phyloP scores from a whole-genome alignment of 345 rosid genomes.

The Cardamine occulta region DNA sequence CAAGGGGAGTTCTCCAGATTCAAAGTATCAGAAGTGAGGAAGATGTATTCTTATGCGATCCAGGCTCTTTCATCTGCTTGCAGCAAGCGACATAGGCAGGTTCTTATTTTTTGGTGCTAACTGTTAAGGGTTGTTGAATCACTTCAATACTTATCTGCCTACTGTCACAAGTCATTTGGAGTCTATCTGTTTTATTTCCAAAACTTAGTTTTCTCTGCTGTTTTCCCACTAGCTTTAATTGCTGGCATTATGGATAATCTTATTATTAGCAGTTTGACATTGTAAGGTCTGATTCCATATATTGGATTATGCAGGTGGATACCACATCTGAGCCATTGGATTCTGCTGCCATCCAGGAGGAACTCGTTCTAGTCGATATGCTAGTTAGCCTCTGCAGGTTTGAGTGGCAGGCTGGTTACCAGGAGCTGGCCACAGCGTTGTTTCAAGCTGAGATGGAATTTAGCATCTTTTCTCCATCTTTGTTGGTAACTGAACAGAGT shows the following conservation, averaged over 20 bases:
- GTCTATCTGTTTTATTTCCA: conserved; percentile 20
- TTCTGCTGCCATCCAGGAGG: conserved; percentile 57
- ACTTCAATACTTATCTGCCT: conserved; percentile 20
- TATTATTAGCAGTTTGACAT: conserved; percentile 24
- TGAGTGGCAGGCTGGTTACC: conserved; percentile 96
- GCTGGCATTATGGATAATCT: conserved; percentile 9
- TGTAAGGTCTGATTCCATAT: conserved; percentile 17
- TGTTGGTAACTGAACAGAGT: conserved; percentile 66
- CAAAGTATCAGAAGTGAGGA: conserved; percentile 88
- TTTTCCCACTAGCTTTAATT: background rate
- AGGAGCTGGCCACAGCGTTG: conserved; percentile 84
- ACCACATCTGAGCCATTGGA: conserved; percentile 53
- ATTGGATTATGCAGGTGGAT: conserved; percentile 61
- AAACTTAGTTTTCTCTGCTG: background rate
- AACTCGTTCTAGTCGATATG: conserved; percentile 86
- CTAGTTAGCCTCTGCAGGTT: conserved; percentile 88
- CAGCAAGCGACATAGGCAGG: conserved; percentile 98
- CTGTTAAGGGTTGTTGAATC: conserved; percentile 23
- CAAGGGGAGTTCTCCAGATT: conserved; percentile 93
- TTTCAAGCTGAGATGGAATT: conserved; percentile 95
- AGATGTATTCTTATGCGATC: conserved; percentile 85
- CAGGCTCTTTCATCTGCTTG: conserved; percentile 80
- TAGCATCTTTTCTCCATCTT: conserved; percentile 82
- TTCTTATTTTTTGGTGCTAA: conserved; percentile 53
- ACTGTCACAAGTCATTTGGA: conserved; percentile 26